Conservation (phyloP, 2,329 filamentous ascomycete species). For the Capronia epimyces region DNA sequence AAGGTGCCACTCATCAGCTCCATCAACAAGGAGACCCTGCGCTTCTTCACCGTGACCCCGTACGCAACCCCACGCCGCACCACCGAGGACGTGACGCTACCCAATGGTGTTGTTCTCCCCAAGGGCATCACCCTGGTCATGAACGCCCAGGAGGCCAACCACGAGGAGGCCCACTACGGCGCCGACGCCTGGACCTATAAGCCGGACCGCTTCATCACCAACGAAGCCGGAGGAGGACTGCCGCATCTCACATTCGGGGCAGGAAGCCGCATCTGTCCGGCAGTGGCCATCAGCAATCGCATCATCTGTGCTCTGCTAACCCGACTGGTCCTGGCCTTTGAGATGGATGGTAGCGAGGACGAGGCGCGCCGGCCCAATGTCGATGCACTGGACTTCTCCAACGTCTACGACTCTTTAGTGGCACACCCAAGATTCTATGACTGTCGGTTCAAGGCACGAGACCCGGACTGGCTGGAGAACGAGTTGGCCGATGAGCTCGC, state of each 20-base stretch:
- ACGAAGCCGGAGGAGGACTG: not conserved
- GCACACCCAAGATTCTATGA: constrained; percentile 1
- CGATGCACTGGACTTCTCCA: constrained; percentile 3
- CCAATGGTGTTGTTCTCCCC: not conserved
- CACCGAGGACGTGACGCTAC: not conserved
- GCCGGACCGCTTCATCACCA: constrained; percentile 3
- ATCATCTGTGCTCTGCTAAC: constrained; percentile 7
- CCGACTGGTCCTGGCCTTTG: constrained; percentile 4
- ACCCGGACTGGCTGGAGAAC: constrained; percentile 4
- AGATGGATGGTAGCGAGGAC: not conserved
- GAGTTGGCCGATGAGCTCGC: not conserved
- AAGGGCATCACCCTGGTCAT: constrained; percentile 8
- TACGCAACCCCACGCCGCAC: not conserved
- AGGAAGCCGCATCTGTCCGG: constrained; percentile 4
- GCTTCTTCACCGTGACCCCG: constrained; percentile 1
- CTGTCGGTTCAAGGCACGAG: not conserved
- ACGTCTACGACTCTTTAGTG: not conserved
- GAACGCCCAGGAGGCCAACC: constrained; percentile 9
- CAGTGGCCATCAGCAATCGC: constrained; percentile 2
- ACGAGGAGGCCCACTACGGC: constrained; percentile 3
- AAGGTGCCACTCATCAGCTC: constrained; percentile 1
- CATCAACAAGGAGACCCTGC: constrained; percentile 9
- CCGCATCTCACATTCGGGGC: constrained; percentile 9
- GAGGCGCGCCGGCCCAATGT: not conserved
- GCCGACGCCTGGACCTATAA: constrained; percentile 8